A percentile compares a stretch with the other conserved stretches of the same genome.
Evolutionary conservation across 768 basidiomycete species (phyloP).

Genomic region (Phanerochaete sordida): DNA sequence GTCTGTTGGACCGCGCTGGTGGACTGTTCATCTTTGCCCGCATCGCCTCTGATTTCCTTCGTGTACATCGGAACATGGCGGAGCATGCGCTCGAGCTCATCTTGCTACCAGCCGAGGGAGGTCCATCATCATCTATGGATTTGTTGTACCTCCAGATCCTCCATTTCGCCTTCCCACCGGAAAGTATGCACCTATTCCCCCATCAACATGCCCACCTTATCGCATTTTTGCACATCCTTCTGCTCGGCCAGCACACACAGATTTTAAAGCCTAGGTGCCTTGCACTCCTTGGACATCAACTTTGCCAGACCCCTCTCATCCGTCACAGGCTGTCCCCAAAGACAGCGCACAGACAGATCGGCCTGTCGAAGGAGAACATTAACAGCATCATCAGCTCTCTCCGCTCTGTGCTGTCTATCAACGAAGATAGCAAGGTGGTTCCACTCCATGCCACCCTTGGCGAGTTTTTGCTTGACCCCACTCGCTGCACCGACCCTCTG

Average conservation of each 20-base stretch:
- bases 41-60: not conserved
- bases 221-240: too few species aligned
- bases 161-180: too few species aligned
- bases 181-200: too few species aligned
- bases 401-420: not conserved
- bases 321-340: too few species aligned
- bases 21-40: not conserved
- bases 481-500: not conserved
- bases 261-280: too few species aligned
- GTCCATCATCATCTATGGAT: not conserved
- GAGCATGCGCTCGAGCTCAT: not conserved
- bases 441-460: not conserved
- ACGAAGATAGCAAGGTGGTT: not conserved
- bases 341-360: too few species aligned
- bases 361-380: not conserved
- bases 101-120: not conserved
- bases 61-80: not conserved
- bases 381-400: not conserved
- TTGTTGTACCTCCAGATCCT: not conserved
- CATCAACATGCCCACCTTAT: too few species aligned
- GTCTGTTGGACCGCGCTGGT: too few species aligned
- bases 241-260: too few species aligned
- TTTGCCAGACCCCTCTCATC: too few species aligned
- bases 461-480: not conserved
- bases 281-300: too few species aligned